These are phyloP conservation scores for Termitomyces sp. DNA, from an alignment of 1,284 basidiomycete species.

Conservation along the genomic window DNA sequence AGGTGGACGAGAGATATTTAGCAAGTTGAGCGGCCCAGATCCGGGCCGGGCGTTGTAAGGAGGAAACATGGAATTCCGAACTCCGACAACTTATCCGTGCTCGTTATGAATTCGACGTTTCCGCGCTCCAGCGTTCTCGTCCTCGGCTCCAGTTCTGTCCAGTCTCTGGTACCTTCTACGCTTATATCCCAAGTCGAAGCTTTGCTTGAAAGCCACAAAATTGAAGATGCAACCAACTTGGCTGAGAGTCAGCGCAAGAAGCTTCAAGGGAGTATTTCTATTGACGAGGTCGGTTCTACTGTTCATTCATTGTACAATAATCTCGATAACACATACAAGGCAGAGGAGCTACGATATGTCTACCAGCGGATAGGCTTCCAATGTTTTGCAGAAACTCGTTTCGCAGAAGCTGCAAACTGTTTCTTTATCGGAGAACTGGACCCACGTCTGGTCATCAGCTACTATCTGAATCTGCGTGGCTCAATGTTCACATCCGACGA, in stretches of 20 bases:
- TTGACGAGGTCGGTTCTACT: conserved; percentile 42
- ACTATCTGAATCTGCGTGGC: conserved; percentile 69
- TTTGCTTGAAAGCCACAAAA: conserved; percentile 57
- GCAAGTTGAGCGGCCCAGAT: background rate
- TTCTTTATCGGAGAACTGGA: conserved; percentile 70
- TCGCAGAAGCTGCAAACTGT: conserved; percentile 72
- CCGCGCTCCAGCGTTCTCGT: conserved; percentile 63
- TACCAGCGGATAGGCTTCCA: conserved; percentile 76
- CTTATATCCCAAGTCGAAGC: conserved; percentile 70
- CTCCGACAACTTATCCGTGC: background rate
- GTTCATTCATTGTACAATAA: background rate
- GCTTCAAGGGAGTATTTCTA: conserved; percentile 42
- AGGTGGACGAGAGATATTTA: background rate
- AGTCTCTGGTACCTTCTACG: conserved; percentile 68
- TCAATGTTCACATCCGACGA: conserved; percentile 46
- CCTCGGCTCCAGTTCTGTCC: conserved; percentile 54
- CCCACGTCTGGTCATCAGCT: conserved; percentile 69
- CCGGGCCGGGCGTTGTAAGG: background rate
- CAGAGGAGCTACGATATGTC: conserved; percentile 66
- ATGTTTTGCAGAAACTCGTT: conserved; percentile 65
- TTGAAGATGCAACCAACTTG: conserved; percentile 60
- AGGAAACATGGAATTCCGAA: background rate
- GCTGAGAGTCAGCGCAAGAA: conserved; percentile 57
- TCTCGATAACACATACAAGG: conserved; percentile 27
- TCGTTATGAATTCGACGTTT: conserved; percentile 31